Base-by-base conservation (phyloP, 139 green algal genomes). In the Ostreobium quekettii region DNA sequence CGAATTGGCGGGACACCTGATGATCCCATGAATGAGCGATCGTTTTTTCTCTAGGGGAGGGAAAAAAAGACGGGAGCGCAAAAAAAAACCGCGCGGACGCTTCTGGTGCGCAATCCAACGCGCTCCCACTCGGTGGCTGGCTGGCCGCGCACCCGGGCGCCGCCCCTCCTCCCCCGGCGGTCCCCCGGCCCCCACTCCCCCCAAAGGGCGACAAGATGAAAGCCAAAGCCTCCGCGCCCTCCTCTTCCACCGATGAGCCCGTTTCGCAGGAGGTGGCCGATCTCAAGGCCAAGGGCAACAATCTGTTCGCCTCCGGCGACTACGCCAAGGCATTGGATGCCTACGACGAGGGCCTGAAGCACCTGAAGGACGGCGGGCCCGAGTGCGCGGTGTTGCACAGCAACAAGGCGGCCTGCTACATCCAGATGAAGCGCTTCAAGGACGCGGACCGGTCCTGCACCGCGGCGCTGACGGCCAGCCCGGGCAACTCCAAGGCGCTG, bases 401-500 rank as follows among this genome's bases (percentile, higher is more conserved):
- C 78, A 92, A 92, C 72, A 90, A 89, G 71, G 87, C 86, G 2
- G 87, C 84, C 15, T 95, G 88, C 82, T 85, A 83, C 66, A 83
- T 91, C n/a, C 8, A 46, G 38, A 35, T 56, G 15, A 60, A 64
- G 78, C 92, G 86, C 60, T 90, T 82, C 76, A 91, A 95, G 73
- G 87, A 95, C 11, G 88, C 89, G 0, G 78, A 87, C 4, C 83
- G 84, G 53, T 86, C 91, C 71, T 93, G 87, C 75, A 78, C 77
- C 26, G 61, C 60, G 3, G 84, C 86, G 6, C 82, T 96, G 37
- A 74, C 85, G 29, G 46, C 71, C 3, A 35, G 78, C 35, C 87
- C 87, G 3, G 71, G 47, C 49, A 85, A 74, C 59, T 63, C 75
- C 58, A 87, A 87, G 72, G 86, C 86, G 28, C 70, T 79, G 32